Base-by-base conservation (phyloP, 176 grass and related monocot species). In the Saccharum spontaneum region DNA sequence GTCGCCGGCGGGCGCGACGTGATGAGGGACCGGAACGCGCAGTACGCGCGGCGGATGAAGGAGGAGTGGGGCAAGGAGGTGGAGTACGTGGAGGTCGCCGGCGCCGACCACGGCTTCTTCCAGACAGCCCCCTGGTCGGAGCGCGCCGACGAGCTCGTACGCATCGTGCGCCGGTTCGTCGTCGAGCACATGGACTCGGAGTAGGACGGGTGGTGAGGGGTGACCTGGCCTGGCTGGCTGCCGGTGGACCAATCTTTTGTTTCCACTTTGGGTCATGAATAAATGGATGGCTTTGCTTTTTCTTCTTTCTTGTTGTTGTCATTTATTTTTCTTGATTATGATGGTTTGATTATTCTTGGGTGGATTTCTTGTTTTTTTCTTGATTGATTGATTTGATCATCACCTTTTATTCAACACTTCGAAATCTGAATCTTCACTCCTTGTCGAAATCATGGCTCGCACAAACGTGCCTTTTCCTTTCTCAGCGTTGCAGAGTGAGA, bases 21-120 rank as follows among this genome's bases (percentile, higher is more conserved):
- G 59, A 40, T 92, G 23, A 28, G 83, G 46, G 90, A 92, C 24
- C 48, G 90, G 79, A 38, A 68, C 68, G 23, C 10, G 79, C 40
- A 89, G 18, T 89, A 92, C 80, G 87, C 87, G 45, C 61, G 49
- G 41, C 52, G 87, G 83, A 55, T 92, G 79, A 69, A 37, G 79
- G 79, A 75, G 67, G 87, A 73, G 67, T 75, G 74, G 87, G 87
- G 87, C 17, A 89, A 92, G 34, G 22, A 55, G 0, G 87, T 92
- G 75, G 75, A 83, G 79, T 62, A 80, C 30, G 79, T 69, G 10
- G 83, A 83, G 67, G 4, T 85, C 72, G 62, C 86, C 36, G 83
- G 87, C 7, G 60, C 70, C 10, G 30, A 86, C 18, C 90, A 92
- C 50, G 83, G 33, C 1, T 91, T 87, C 76, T 87, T 92, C 78